Evolutionary conservation across 2,329 filamentous ascomycete species (phyloP), one percentile per base, ranked within the genome.

Genomic region (Phialemoniopsis sp.): DNA sequence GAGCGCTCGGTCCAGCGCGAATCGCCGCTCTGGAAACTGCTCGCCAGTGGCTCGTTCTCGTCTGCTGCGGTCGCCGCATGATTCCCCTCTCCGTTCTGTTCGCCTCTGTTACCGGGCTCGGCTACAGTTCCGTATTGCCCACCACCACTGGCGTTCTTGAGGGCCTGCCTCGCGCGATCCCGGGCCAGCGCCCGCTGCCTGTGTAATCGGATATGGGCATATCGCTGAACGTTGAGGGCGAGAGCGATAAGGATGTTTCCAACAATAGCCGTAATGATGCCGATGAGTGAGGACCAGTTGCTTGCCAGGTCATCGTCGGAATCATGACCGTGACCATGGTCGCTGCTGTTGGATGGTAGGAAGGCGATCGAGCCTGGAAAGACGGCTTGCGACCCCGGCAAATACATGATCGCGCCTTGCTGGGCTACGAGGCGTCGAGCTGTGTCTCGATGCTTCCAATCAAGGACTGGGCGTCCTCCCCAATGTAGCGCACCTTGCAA

Each of bases 181-280:
- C 76, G 73, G 34, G 73, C 67, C 45, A 77, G 73, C 34, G 76
- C 71, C 50, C 76, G 80, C 58, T 90, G 82, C 51, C 82, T 76
- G 46, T 88, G 81, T 45, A 98, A 75, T 41, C 85, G 79, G 41
- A 93, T 88, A 58, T 98, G 93, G 28, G 93, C 91, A 59, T 97
- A 97, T 48, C 93, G 82, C 64, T 98, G 93, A 36, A 94, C 91
- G 58, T 98, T 98, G 45, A 98, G 78, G 12, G 93, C 93, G 46
- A 98, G 82, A 1, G 91, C 95, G 49, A 98, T 97, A 38, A 98
- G 76, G 28, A 96, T 71, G 55, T 98, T 98, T 40, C 93, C 93
- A 37, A 85, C 76, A 54, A 98, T 94, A 37, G 93, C 90, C 3
- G 90, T 95, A 39, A 91, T 66, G 55, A 98, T 96, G 52, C 93